phyloP scores from a whole-genome alignment of 768 basidiomycete species.

The Suillus sp. region DNA sequence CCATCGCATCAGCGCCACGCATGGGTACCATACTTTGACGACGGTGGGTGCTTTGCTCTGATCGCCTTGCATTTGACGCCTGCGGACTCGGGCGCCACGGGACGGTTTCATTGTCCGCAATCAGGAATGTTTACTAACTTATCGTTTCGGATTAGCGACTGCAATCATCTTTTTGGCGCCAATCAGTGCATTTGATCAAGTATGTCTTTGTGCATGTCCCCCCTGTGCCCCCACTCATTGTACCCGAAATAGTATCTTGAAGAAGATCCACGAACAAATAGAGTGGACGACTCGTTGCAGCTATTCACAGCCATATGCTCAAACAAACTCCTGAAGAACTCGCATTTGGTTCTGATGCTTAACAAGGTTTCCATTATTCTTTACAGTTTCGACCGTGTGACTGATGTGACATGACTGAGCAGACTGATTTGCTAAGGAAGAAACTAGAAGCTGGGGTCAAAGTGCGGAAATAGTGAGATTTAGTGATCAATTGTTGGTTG shows the following conservation, averaged over 20 bases:
- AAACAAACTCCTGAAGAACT: conserved; percentile 71
- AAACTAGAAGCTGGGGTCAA: conserved; percentile 69
- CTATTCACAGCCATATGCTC: conserved; percentile 75
- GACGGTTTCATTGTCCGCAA: not conserved
- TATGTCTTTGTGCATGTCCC: conserved; percentile 29
- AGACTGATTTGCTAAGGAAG: conserved; percentile 73
- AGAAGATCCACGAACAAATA: conserved; percentile 77
- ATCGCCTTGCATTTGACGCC: conserved; percentile 15
- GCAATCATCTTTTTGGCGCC: conserved; percentile 88
- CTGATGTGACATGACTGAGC: conserved; percentile 16
- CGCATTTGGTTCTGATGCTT: conserved; percentile 73
- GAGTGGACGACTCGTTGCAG: conserved; percentile 81
- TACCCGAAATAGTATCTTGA: conserved; percentile 62
- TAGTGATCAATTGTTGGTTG: conserved; percentile 10
- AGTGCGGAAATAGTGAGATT: conserved; percentile 75
- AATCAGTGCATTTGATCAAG: conserved; percentile 87
- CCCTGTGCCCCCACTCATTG: conserved; percentile 12
- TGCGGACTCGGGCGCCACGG: not conserved
- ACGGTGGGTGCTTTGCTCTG: conserved; percentile 50
- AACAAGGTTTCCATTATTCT: conserved; percentile 60
- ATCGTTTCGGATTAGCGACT: conserved; percentile 49
- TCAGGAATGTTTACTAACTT: conserved; percentile 7
- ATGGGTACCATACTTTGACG: conserved; percentile 87
- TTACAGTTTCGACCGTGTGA: conserved; percentile 8
- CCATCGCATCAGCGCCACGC: conserved; percentile 59